Base-by-base conservation (phyloP, 305 asterid genomes). In the Solanum chacoense region DNA sequence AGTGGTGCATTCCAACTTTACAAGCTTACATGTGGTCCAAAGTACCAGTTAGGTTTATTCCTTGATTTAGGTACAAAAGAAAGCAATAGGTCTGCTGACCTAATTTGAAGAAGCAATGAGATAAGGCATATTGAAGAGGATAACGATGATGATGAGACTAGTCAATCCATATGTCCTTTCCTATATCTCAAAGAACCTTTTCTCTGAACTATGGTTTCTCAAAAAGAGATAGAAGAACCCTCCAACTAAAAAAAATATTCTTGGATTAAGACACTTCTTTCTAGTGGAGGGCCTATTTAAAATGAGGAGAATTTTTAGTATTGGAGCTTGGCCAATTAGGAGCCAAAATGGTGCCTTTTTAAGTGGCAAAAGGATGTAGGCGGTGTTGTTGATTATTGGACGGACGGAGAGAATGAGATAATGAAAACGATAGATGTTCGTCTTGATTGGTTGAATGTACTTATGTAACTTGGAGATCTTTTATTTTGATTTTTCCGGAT, bases 171-270 rank as follows among this genome's bases (percentile, higher is more conserved):
- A 50, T 83, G 86, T 50, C 86, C 73, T 83, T 29, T 63, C 31
- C 86, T 45, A 45, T 31, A 83, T 83, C 86, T 50, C 73, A 83
- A 83, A 45, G 86, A 83, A 83, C 86, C 72, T 83, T 83, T 81
- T 22, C 31, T 50, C 20, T 83, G 40, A 83, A 83, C 86, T 83
- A 83, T 83, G 38, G 72, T 83, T 83, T 45, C 86, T 20, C 86
- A 45, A 83, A 83, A 83, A 45, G 72, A 78, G 67, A 34, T 87
- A 24, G 87, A 76, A 73, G 90, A 89, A 90, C 91, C 92, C 26
- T 84, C 79, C 74, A 87, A 91, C 88, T 79, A 77, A 65, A 65
- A n/a, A 65, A 24, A n/a, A 65, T 14, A 11, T 65, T 65, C 31
- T 65, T 65, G 14, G 63, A 78, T 78, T 37, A 11, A n/a, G 84